phyloP scores from a whole-genome alignment of 176 grass and related monocot genomes.

The Miscanthus lutarioriparius region DNA sequence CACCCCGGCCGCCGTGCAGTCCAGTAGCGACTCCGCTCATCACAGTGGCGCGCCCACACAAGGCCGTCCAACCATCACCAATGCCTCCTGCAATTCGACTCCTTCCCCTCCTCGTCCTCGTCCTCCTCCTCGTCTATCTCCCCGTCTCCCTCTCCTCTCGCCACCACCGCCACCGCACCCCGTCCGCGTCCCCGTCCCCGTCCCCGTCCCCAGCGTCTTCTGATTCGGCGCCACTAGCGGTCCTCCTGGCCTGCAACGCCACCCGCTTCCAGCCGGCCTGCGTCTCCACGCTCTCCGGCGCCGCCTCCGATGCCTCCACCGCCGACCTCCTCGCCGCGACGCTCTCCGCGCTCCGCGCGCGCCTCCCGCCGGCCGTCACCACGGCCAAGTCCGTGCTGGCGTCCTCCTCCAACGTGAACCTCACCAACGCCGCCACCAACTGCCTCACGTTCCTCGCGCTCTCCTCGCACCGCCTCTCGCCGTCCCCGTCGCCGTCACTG shows the following conservation, averaged over 20 bases:
- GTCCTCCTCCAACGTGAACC: slow-evolving; percentile 63
- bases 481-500: slow-evolving; percentile 39
- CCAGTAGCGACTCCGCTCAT: background rate
- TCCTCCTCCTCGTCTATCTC: slow-evolving; percentile 29
- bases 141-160: slow-evolving; percentile 29
- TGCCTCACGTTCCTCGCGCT: slow-evolving; percentile 79
- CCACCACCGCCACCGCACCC: slow-evolving; percentile 4
- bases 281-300: slow-evolving; percentile 59
- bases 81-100: background rate
- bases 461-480: slow-evolving; percentile 62
- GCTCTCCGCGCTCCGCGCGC: slow-evolving; percentile 43
- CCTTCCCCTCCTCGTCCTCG: slow-evolving; percentile 7
- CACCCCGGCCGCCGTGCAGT: background rate
- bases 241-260: slow-evolving; percentile 77
- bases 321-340: slow-evolving; percentile 47
- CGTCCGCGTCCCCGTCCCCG: background rate
- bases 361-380: slow-evolving; percentile 58
- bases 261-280: slow-evolving; percentile 64
- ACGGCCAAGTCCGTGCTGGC: slow-evolving; percentile 62
- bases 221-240: slow-evolving; percentile 29
- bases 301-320: slow-evolving; percentile 38
- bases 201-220: slow-evolving; percentile 12
- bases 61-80: background rate
- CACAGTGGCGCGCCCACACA: background rate
- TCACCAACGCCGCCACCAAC: slow-evolving; percentile 72